Evolutionary conservation across 2,329 filamentous ascomycete genomes (phyloP).

Genomic region (Raffaelea deltoideospora): DNA sequence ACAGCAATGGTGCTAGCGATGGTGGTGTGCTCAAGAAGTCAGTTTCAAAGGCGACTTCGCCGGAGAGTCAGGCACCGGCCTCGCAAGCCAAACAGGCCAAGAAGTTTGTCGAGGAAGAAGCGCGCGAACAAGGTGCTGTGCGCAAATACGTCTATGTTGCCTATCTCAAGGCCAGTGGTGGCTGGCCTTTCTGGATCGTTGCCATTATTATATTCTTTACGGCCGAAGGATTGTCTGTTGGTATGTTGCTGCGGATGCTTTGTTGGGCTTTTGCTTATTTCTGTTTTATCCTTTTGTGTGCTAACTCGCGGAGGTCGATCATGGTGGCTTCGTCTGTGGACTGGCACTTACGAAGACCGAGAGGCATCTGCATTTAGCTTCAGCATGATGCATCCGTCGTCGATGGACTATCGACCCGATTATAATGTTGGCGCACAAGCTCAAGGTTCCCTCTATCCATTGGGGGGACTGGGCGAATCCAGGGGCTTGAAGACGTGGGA

Average conservation of each 20-base stretch:
- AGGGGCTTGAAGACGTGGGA: too few species aligned
- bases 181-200: conserved; percentile 41
- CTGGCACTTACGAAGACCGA: conserved; percentile 25
- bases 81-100: conserved; percentile 29
- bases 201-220: conserved; percentile 37
- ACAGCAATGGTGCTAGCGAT: conserved; percentile 26
- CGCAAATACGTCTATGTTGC: conserved; percentile 49
- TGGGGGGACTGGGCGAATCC: too few species aligned
- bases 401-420: too few species aligned
- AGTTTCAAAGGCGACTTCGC: conserved; percentile 2
- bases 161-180: conserved; percentile 54
- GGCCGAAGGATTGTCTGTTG: conserved; percentile 39
- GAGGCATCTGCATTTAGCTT: conserved; percentile 3
- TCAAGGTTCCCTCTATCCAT: too few species aligned
- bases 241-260: too few species aligned
- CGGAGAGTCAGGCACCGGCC: background rate
- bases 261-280: too few species aligned
- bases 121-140: conserved; percentile 54
- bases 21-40: conserved; percentile 5
- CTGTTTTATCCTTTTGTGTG: background rate
- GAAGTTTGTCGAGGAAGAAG: conserved; percentile 65
- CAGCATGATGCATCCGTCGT: too few species aligned
- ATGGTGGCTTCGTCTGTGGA: conserved; percentile 54
- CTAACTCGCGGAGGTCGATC: conserved; percentile 14
- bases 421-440: too few species aligned